phyloP scores from a whole-genome alignment of 495 filamentous ascomycete species.

The Aspergillus homomorphus region DNA sequence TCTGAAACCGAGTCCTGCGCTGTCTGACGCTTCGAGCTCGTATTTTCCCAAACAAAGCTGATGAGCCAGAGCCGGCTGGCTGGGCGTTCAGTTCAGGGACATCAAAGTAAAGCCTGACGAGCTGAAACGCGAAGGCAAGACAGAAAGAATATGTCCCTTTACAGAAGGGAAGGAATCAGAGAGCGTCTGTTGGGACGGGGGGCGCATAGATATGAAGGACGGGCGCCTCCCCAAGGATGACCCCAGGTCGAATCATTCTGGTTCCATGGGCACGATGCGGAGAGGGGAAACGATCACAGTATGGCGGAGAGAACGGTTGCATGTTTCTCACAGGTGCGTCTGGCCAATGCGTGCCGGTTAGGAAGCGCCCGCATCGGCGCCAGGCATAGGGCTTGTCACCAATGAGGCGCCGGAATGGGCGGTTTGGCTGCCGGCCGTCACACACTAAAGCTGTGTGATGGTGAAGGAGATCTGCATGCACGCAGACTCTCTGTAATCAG shows the following conservation, averaged over 20 bases:
- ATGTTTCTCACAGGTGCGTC: constrained; percentile 38
- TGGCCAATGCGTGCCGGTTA: constrained; percentile 39
- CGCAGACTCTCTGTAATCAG: constrained; percentile 3
- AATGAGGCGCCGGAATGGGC: constrained; percentile 29
- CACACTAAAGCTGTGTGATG: constrained; percentile 44
- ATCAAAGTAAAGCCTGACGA: constrained; percentile 24
- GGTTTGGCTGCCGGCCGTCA: constrained; percentile 33
- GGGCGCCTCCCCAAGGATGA: not conserved
- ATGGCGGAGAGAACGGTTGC: constrained; percentile 19
- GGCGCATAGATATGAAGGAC: constrained; percentile 19
- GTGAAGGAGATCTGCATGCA: constrained; percentile 34
- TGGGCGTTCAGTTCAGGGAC: constrained; percentile 32
- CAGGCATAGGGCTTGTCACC: constrained; percentile 26
- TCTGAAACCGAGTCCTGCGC: constrained; percentile 2
- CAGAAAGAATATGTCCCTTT: constrained; percentile 1
- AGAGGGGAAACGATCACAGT: constrained; percentile 26
- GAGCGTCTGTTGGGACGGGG: constrained; percentile 1
- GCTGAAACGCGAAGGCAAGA: constrained; percentile 16
- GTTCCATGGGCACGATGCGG: constrained; percentile 26
- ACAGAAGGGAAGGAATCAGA: constrained; percentile 11
- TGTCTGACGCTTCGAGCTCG: not conserved
- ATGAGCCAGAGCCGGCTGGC: constrained; percentile 43
- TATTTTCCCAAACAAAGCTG: not conserved
- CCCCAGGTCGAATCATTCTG: constrained; percentile 10
- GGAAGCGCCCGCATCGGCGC: constrained; percentile 39